Base-by-base conservation (phyloP, 1,139 yeast species). In the Hyphopichia fennica region DNA sequence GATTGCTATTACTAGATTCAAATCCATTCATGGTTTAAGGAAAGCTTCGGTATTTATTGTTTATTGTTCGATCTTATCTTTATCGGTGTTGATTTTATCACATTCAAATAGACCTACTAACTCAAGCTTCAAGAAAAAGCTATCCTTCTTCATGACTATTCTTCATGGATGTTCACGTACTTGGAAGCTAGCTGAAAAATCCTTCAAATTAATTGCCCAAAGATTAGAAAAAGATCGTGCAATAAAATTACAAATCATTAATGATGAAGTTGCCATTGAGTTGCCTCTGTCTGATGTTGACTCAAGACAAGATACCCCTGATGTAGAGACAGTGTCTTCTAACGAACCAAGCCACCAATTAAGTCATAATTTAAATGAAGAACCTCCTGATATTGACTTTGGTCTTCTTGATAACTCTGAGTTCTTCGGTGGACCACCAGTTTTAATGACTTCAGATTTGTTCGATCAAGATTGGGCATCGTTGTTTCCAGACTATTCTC, bases 401-500 rank as follows among this genome's bases (percentile, higher is more conserved):
- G 34, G 20, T 6, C 10, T 34, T 8, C 18, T 20, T 37, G 69
- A 67, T 28, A 60, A 58, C 42, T 50, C 69, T 33, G 76, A 69
- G 35, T 71, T 72, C 51, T 67, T 75, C 48, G 80, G 80, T 13
- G 80, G 81, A 3, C 81, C 80, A 1, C 80, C 80, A 3, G 74
- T 75, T 16, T 67, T 75, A 43, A 75, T 75, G 79, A 74, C 80
- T 0, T 72, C 79, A 1, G 79, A 74, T 47, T 63, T 74, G 51
- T 70, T 72, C 49, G 69, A 70, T 45, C 77, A 72, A 47, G 78
- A 74, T 49, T 75, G 80, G 81, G 80, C 72, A 41, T 62, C 75
- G 0, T 60, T 75, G 42, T 75, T 75, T 46, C 77, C 78, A 0
- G 77, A 72, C 45, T 69, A 69, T 45, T 25, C 37, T 11, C 15